Conservation (phyloP, 2,329 filamentous ascomycete species). For the Sporothrix humicola region DNA sequence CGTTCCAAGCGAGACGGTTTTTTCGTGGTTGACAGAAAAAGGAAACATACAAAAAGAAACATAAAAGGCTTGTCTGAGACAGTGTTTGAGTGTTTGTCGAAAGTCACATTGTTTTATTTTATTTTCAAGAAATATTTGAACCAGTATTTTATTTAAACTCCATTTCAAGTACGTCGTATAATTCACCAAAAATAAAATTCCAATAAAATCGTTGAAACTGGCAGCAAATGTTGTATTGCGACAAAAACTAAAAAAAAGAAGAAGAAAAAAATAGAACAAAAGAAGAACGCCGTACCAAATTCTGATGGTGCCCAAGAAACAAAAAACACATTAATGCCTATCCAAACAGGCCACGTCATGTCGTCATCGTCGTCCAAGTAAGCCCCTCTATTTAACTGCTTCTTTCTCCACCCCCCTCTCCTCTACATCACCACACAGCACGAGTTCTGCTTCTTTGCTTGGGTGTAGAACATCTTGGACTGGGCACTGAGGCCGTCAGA, state of each 20-base stretch:
- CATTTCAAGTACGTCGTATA: background rate
- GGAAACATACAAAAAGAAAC: background rate
- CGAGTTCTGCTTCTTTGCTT: conserved; percentile 81
- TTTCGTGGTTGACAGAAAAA: background rate
- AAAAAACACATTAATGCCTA: conserved; percentile 15
- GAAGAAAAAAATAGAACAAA: conserved; percentile 1
- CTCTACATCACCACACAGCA: conserved; percentile 73
- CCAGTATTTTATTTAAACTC: background rate
- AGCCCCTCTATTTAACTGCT: too few species aligned
- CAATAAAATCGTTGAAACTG: background rate
- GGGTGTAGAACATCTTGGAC: conserved; percentile 97
- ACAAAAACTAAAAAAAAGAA: conserved; percentile 23
- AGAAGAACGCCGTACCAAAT: background rate
- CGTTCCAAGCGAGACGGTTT: background rate
- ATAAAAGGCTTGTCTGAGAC: conserved; percentile 3
- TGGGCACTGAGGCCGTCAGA: conserved; percentile 87
- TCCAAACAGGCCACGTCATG: background rate
- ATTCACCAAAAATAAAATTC: background rate
- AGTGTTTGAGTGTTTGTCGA: too few species aligned
- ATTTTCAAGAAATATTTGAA: background rate
- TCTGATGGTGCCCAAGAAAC: conserved; percentile 27
- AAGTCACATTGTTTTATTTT: background rate
- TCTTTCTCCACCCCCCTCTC: too few species aligned
- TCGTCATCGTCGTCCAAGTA: background rate
- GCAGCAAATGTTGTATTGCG: background rate